These are phyloP conservation scores for Coemansia umbellata DNA, from an alignment of 192 early-diverging fungal species.

Conservation along the genomic window DNA sequence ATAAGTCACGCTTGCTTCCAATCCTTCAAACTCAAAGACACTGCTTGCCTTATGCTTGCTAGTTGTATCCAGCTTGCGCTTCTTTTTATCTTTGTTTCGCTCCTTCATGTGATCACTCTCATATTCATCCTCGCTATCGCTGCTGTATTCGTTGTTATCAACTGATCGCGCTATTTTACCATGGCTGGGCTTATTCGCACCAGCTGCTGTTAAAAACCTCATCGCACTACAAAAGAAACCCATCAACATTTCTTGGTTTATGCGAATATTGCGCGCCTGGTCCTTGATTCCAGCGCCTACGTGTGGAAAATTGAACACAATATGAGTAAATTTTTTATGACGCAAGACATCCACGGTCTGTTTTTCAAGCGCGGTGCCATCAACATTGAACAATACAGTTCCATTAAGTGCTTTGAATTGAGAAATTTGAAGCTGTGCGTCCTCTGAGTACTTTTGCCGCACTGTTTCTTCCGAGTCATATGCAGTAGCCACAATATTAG, in stretches of 20 bases:
- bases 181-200: too few species aligned
- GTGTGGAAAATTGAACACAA: constrained; percentile 97
- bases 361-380: constrained; percentile 64
- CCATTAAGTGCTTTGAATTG: constrained; percentile 60
- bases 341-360: constrained; percentile 55
- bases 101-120: not conserved
- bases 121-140: not conserved
- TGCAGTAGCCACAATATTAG: constrained; percentile 70
- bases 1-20: constrained; percentile 24
- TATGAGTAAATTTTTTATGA: constrained; percentile 64
- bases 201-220: constrained; percentile 46
- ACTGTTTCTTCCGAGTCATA: constrained; percentile 68
- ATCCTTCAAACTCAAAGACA: constrained; percentile 38
- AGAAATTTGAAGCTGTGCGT: constrained; percentile 53
- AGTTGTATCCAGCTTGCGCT: not conserved
- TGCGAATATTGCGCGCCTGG: constrained; percentile 74
- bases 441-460: constrained; percentile 71
- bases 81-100: constrained; percentile 1
- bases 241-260: constrained; percentile 70
- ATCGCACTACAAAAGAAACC: constrained; percentile 60
- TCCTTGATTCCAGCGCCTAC: constrained; percentile 91
- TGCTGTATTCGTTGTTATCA: not conserved
- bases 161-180: too few species aligned
- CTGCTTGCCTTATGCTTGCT: not conserved
- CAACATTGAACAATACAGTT: constrained; percentile 69